phyloP scores from a whole-genome alignment of 2,329 filamentous ascomycete genomes.

The Colletotrichum caudatum region DNA sequence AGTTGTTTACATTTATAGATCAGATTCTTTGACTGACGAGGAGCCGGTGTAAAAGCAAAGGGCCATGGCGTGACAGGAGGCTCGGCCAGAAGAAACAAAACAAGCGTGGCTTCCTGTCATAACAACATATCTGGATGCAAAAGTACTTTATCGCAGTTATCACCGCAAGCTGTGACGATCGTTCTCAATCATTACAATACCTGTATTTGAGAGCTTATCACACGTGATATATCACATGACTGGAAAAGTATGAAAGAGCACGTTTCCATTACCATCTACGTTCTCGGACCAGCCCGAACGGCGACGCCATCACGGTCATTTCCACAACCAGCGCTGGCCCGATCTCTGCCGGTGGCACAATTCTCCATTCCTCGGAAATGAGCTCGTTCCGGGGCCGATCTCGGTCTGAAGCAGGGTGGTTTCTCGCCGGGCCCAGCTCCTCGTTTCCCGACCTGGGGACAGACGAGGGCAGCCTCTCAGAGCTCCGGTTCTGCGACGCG shows the following conservation, averaged over 20 bases:
- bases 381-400: conserved; percentile 44
- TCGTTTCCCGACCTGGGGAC: conserved; percentile 65
- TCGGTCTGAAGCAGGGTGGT: conserved; percentile 58
- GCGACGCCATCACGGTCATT: not conserved
- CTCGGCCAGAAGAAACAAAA: too few relatives aligned
- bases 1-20: too few relatives aligned
- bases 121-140: too few relatives aligned
- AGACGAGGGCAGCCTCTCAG: conserved; percentile 53
- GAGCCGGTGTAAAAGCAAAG: not conserved
- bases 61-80: not conserved
- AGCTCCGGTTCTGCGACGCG: conserved; percentile 55
- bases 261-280: not conserved
- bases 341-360: too few relatives aligned
- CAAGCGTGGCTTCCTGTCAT: fast-evolving
- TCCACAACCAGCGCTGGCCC: not conserved
- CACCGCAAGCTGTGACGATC: not conserved
- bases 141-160: not conserved
- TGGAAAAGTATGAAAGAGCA: not conserved
- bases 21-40: not conserved
- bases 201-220: fast-evolving
- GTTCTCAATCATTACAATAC: not conserved
- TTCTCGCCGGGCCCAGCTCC: conserved; percentile 65
- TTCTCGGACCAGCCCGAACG: not conserved
- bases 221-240: conserved; percentile 1
- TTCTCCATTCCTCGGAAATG: conserved; percentile 28